A percentile compares a stretch with the other conserved stretches of the same genome.
Evolutionary conservation across 2,329 filamentous ascomycete species (phyloP).

Genomic region (Rachicladosporium sp.): DNA sequence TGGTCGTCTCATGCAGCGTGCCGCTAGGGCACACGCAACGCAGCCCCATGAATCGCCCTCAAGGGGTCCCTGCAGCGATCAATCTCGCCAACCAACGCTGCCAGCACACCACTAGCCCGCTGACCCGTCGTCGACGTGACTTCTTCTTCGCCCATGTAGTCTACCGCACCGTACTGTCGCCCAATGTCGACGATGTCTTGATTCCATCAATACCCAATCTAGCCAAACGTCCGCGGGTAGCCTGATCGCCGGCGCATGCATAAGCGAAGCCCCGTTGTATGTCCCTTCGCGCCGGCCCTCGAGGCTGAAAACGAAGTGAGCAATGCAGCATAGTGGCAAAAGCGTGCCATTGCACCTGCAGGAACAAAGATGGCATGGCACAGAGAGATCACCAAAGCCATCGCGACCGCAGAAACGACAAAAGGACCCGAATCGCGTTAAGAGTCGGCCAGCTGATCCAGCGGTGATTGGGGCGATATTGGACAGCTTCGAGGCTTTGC

Average conservation of each 20-base stretch:
- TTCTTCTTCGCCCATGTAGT: not conserved
- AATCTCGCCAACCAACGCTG: not conserved
- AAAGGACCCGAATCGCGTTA: constrained; percentile 21
- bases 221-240: no score
- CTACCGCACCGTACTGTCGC: not conserved
- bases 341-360: not conserved
- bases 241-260: not conserved
- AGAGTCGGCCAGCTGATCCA: constrained; percentile 41
- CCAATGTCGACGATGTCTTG: no score
- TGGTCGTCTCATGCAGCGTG: no score
- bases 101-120: not conserved
- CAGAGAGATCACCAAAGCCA: not conserved
- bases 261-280: not conserved
- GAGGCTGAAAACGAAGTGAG: not conserved
- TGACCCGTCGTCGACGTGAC: not conserved
- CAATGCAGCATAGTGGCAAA: not conserved
- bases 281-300: not conserved
- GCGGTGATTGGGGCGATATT: constrained; percentile 58
- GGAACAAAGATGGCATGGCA: not conserved
- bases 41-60: no score
- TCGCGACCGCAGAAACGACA: not conserved
- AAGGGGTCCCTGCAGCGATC: not conserved
- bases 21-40: no score
- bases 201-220: no score
- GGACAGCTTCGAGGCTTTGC: constrained; percentile 25